Percentiles rank a stretch among this genome's conserved stretches.
Evolutionary conservation across 2,329 filamentous ascomycete species (phyloP).

Genomic region (Sporothrix protearum): DNA sequence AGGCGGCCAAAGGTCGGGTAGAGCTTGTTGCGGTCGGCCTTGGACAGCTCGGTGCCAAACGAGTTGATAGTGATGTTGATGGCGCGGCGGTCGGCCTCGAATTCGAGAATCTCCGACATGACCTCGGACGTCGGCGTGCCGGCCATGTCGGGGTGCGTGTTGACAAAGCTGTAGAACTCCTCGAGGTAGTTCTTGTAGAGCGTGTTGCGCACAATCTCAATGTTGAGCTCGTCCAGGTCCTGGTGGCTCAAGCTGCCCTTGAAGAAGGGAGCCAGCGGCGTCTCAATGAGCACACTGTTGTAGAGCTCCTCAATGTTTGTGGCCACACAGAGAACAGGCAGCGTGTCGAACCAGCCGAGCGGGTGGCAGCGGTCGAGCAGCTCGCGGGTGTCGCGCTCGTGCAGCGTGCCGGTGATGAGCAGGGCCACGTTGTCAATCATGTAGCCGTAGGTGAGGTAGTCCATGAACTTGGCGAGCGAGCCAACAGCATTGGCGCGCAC

Average conservation of each 20-base stretch:
- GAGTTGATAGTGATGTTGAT: conserved; percentile 99
- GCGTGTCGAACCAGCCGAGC: conserved; percentile 97
- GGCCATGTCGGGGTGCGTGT: conserved; percentile 77
- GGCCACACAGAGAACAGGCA: conserved; percentile 95
- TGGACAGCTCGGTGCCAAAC: conserved; percentile 92
- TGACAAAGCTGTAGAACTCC: conserved; percentile 94
- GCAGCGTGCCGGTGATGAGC: conserved; percentile 93
- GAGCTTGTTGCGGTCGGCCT: conserved; percentile 90
- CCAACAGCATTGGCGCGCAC: conserved; percentile 90
- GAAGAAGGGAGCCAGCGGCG: conserved; percentile 92
- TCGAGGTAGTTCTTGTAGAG: conserved; percentile 99
- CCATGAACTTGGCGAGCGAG: conserved; percentile 89
- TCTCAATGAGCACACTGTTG: conserved; percentile 96
- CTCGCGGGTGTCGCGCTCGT: conserved; percentile 95
- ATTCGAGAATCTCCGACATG: conserved; percentile 94
- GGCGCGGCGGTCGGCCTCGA: conserved; percentile 91
- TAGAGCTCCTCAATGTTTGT: conserved; percentile 99
- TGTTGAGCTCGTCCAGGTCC: conserved; percentile 97
- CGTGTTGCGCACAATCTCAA: conserved; percentile 97
- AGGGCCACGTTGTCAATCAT: conserved; percentile 99
- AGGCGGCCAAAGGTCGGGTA: conserved; percentile 89
- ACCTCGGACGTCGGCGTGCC: conserved; percentile 88
- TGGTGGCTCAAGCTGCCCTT: conserved; percentile 94
- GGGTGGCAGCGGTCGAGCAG: conserved; percentile 94
- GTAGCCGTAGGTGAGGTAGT: conserved; percentile 97